Conservation (phyloP, 176 grass and related monocot genomes). For the Tillandsia fasciculata region DNA sequence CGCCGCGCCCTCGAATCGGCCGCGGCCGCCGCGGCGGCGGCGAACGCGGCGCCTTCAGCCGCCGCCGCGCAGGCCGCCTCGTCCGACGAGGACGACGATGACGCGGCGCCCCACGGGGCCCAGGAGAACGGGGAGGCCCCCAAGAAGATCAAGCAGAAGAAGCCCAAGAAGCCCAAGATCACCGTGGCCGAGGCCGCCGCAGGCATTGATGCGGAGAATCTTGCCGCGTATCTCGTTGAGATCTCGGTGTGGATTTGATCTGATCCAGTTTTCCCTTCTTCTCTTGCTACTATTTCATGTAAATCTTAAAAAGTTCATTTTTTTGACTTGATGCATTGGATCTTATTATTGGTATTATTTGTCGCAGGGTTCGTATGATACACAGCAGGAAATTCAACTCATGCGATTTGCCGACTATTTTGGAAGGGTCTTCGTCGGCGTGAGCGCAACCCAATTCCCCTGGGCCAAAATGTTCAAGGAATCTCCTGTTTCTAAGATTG, state of each 20-base stretch:
- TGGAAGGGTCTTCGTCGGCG: constrained; percentile 51
- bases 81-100: constrained; percentile 53
- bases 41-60: not conserved
- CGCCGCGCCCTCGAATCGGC: constrained; percentile 59
- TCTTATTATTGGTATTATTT: not conserved
- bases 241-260: constrained; percentile 50
- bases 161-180: constrained; percentile 77
- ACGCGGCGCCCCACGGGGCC: constrained; percentile 1
- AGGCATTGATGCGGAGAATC: constrained; percentile 56
- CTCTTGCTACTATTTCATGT: constrained; percentile 18
- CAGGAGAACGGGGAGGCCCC: constrained; percentile 32
- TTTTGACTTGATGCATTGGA: not conserved
- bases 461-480: constrained; percentile 98
- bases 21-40: constrained; percentile 26
- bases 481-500: constrained; percentile 64
- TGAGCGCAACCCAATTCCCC: constrained; percentile 67
- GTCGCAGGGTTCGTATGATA: constrained; percentile 67
- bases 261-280: constrained; percentile 32
- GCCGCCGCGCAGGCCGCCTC: constrained; percentile 12
- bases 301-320: constrained; percentile 18
- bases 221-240: constrained; percentile 55
- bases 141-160: constrained; percentile 79
- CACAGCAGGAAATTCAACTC: constrained; percentile 79
- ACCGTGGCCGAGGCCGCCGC: constrained; percentile 66
- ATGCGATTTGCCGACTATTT: constrained; percentile 99